Base-by-base conservation (phyloP, 768 basidiomycete species). In the Gymnopilus dilepis region DNA sequence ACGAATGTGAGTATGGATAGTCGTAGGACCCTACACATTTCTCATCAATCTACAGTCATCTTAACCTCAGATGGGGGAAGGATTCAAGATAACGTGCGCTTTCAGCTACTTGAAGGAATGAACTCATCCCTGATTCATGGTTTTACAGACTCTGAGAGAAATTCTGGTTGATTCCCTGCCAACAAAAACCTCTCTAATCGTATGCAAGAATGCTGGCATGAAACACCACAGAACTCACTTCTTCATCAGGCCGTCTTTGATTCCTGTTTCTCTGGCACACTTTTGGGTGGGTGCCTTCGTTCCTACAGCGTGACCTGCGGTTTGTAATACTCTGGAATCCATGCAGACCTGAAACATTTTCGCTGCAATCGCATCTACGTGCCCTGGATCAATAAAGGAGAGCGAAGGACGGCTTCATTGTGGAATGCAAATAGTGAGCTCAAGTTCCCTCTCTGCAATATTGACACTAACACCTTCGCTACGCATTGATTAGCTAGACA, bases 381-480 rank as follows among this genome's bases (percentile, higher is more conserved):
- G 0, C 82, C 82, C 0, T 83, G 80, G 80, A 60, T 77, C 2
- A 80, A 77, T 37, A 82, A 81, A 62, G 80, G 79, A 13, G 70
- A 65, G 30, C 65, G 82, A 6, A 67, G 71, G 34, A 77, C 78
- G 31, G 69, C 75, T 41, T 69, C 74, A 6, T 61, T 61, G 37
- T 72, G 73, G 74, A 78, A 77, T 38, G 53, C 52, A 7, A 75
- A 70, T 24, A 71, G 78, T 77, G 34, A 40, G 74, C 43, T 21
- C 6, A 6, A 12, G 1, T 28, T 54, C 26, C 7, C 34, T 37
- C 3, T n/a, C n/a, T n/a, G n/a, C n/a, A n/a, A n/a, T n/a, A n/a
- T n/a, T n/a, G n/a, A n/a, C n/a, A n/a, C n/a, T n/a, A n/a, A n/a
- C n/a, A n/a, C n/a, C n/a, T n/a, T n/a, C n/a, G n/a, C n/a, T n/a